Base-by-base conservation (phyloP, 768 basidiomycete species). In the Amanita molliuscula region DNA sequence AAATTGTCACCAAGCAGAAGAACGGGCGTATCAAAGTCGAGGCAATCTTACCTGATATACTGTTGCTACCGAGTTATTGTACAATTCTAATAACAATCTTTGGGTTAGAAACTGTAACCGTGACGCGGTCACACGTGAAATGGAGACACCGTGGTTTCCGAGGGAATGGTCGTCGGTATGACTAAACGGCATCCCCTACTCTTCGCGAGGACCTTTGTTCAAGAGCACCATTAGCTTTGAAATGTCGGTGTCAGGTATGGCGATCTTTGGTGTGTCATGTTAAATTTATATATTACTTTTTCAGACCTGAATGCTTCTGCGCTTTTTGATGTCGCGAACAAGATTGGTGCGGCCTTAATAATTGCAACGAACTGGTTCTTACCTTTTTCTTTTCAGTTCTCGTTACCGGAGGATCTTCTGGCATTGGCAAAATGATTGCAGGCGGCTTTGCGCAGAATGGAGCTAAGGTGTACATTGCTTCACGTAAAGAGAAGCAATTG, bases 401-500 rank as follows among this genome's bases (percentile, higher is more conserved):
- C 41, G 77, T 90, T 16, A 91, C 88, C 1, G 90, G 90, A 2
- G 90, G 90, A 18, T 80, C 85, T 43, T 83, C 84, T 35, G 90
- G 90, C 1, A 78, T 94, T 40, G 90, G 90, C 6, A 81, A 78
- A 59, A 84, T 88, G 77, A 90, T 93, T 57, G 88, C 91, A 20
- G 69, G 79, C 0, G 82, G 86, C 1, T 83, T 89, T 56, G 86
- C 84, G 1, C 78, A 83, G 65, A 92, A 93, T 58, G 91, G 91
- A 10, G 88, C 84, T 29, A 84, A 80, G 57, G 91, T 95, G 36
- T 92, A 93, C 67, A 91, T 94, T 56, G 89, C 91, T 11, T 82
- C 88, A 9, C 74, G 91, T 49, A 92, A 90, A 61, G 86, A 88
- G 67, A 62, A 71, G 16, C 83, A 84, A 57, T 72, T 94, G 51